Percentiles rank a stretch among this genome's conserved stretches.
Evolutionary conservation across 169 alveolate genomes (phyloP).

Genomic region (Amoebophrya sp.): DNA sequence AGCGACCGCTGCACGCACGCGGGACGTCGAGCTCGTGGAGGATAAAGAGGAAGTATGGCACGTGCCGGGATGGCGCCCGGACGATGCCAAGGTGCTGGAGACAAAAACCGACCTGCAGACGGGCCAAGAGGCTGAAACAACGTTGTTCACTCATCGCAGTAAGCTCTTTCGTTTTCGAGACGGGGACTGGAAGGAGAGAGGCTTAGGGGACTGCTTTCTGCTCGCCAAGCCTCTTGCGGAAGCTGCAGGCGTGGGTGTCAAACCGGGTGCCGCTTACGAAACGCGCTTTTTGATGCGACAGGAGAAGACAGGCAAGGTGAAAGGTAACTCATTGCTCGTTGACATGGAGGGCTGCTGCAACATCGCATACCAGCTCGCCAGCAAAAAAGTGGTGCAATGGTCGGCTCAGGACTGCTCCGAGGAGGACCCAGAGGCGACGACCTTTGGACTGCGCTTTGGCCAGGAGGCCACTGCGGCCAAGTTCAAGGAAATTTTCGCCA

Average conservation of each 20-base stretch:
- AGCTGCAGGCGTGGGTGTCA: not conserved
- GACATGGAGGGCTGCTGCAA: not conserved
- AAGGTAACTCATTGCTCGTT: not conserved
- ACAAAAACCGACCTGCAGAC: too few relatives aligned
- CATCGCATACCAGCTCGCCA: not conserved
- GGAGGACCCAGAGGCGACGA: not conserved
- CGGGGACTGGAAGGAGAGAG: not conserved
- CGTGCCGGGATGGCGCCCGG: not conserved
- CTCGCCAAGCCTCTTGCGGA: not conserved
- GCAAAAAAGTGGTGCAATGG: not conserved
- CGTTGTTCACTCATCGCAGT: not conserved
- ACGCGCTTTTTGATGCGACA: not conserved
- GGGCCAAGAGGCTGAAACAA: not conserved
- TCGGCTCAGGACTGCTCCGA: not conserved
- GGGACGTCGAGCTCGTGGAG: not conserved
- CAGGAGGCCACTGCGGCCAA: not conserved
- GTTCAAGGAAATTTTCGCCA: not conserved
- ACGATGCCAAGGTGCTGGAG: not conserved
- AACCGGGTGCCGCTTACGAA: not conserved
- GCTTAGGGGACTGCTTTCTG: not conserved
- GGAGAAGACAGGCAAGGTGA: not conserved
- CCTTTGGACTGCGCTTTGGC: not conserved
- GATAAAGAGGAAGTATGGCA: not conserved
- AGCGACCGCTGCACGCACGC: not conserved
- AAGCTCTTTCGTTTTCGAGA: not conserved